Evolutionary conservation across 331 rosid species (phyloP), one percentile per base, ranked within the genome.

Genomic region (Ulmus americana): DNA sequence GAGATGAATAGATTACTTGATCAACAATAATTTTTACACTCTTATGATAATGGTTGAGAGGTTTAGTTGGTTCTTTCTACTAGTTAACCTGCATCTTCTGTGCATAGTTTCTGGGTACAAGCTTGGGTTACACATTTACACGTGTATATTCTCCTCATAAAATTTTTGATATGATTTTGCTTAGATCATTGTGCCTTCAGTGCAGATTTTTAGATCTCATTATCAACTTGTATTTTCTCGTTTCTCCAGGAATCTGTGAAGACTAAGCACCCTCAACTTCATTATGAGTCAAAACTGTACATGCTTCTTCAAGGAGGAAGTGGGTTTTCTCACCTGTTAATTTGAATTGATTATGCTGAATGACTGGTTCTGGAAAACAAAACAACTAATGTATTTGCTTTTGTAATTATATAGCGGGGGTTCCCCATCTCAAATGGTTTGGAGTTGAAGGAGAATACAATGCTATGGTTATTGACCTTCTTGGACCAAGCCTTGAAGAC

Each of bases 251-350:
- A 94, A 78, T 64, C 91, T 39, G 95, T 67, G 80, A 90, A 94
- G 84, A 90, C 97, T 69, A 94, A 90, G 77, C 99, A 94, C 74
- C 99, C 99, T 22, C 99, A 94, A 78, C 95, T 94, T 80, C 99
- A 94, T 71, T 94, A 94, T 68, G 97, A 94, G 85, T 90, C 99
- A 64, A 94, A 90, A 68, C 74, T 94, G 80, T 94, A 94, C 81
- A 76, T 85, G 91, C 96, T 94, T 81, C 99, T 94, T 64, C 97
- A 94, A 81, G 99, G 99, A 76, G 99, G 99, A 78, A 90, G 99
- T 94, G 75, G 65, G 99, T 81, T 74, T 65, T 35, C 48, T 59
- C 47, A 14, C 5, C 16, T 40, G 4, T 59, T 47, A 51, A 7
- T 22, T 67, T 69, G 62, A 40, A 43, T 64, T 11, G 15, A 22